phyloP scores from a whole-genome alignment of 1,284 basidiomycete genomes.

The Boletus smithii region DNA sequence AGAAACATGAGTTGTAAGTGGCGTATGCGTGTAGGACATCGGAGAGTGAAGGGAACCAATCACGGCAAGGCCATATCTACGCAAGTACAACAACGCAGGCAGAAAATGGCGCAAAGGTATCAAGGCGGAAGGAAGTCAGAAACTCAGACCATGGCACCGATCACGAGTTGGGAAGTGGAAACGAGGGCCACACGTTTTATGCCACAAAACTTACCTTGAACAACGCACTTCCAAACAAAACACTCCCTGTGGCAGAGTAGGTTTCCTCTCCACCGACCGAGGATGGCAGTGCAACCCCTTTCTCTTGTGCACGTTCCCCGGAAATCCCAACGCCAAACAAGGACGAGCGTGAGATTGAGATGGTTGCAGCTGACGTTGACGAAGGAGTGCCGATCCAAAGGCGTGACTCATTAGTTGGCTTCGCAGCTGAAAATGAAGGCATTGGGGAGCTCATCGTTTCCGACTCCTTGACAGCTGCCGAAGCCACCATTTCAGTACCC shows the following conservation, averaged over 20 bases:
- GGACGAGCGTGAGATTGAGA: slow-evolving; percentile 17
- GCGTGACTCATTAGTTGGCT: slow-evolving; percentile 18
- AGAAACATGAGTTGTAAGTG: slow-evolving; percentile 14
- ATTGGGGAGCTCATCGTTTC: neutral
- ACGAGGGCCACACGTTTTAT: slow-evolving; percentile 8
- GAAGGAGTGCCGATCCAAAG: slow-evolving; percentile 19
- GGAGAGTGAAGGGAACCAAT: slow-evolving; percentile 14
- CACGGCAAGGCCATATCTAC: slow-evolving; percentile 12
- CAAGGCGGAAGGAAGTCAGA: neutral
- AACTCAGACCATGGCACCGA: neutral
- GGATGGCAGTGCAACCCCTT: neutral
- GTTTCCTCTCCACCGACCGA: neutral
- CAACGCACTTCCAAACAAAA: slow-evolving; percentile 19
- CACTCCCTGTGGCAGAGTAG: slow-evolving; percentile 8
- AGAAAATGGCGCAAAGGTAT: slow-evolving; percentile 1
- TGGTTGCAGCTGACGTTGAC: slow-evolving; percentile 2
- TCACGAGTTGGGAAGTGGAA: neutral
- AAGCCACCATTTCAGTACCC: neutral
- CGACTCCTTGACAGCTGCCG: neutral
- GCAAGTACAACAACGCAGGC: neutral
- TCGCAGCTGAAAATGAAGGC: neutral
- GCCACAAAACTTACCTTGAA: slow-evolving; percentile 19
- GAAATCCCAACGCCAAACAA: slow-evolving; percentile 16
- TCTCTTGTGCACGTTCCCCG: neutral
- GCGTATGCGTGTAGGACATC: neutral